Evolutionary conservation across 768 basidiomycete genomes (phyloP), one percentile per base, ranked within the genome.

Genomic region (Leccinellum albellum): DNA sequence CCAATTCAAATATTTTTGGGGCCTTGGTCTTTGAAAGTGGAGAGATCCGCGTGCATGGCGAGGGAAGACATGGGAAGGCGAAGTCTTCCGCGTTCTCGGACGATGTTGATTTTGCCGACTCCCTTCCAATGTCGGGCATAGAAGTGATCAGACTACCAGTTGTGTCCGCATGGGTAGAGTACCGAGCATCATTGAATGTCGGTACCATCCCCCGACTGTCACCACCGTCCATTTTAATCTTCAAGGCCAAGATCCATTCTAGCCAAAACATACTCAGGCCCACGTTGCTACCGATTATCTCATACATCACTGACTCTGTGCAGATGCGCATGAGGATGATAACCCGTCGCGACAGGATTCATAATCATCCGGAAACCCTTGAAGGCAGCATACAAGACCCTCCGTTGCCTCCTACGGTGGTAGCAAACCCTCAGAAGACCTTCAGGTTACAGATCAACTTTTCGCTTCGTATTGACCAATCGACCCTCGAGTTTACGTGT

Each of bases 401-500:
- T 23, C 54, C 60, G 44, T 48, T 65, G 40, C 66, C 74, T 52
- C 51, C 74, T 28, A 47, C 28, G 5, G 53, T 56, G 2, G 29
- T 53, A 7, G 42, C 58, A 10, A 59, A 61, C 21, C 56, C 65
- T 29, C 55, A 64, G 28, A 60, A 72, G 40, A 54, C 70, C 17
- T 77, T 80, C 20, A 79, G 81, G 57, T 76, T 93, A 68, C 85
- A 86, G 54, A 83, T 96, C 62, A 89, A 83, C 58, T 84, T 97
- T 73, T 93, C 91, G 63, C 78, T 98, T 32, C 89, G 91, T 28
- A 96, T 98, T 62, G 94, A 98, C 66, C 82, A 87, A 66, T 98
- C 96, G 0, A 86, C 81, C 54, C 79, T 98, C 50, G 86, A 89
- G 57, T 75, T 98, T 26, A 91, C 89, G 1, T 98, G 96, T 62